A percentile compares a stretch with the other conserved stretches of the same genome.
Evolutionary conservation across 2,329 filamentous ascomycete species (phyloP).

Genomic region (Ciborinia camelliae): DNA sequence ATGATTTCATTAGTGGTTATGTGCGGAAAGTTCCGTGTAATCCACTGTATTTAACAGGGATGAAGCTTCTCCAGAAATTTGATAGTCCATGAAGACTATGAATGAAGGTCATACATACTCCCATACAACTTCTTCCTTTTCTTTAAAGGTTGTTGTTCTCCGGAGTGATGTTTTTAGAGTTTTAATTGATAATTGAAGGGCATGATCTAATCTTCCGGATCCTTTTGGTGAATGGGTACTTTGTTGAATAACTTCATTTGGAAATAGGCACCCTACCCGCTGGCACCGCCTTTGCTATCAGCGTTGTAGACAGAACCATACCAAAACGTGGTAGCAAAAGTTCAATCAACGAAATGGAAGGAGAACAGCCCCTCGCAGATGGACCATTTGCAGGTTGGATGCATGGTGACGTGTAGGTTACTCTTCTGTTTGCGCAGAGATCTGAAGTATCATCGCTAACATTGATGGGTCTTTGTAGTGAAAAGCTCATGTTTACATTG

Average conservation of each 20-base stretch:
- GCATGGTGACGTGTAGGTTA: slow-evolving; percentile 29
- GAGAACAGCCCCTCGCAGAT: not conserved
- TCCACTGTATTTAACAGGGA: not conserved
- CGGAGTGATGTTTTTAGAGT: not conserved
- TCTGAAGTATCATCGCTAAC: slow-evolving; percentile 17
- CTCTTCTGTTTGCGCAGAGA: not conserved
- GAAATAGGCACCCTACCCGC: not conserved
- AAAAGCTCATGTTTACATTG: slow-evolving; percentile 26
- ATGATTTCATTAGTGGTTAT: not conserved
- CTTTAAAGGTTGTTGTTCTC: not conserved
- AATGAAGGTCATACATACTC: no score
- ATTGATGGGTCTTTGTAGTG: slow-evolving; percentile 19
- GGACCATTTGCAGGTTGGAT: slow-evolving; percentile 27
- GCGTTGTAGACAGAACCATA: not conserved
- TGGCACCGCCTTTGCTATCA: not conserved
- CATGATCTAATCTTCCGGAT: not conserved
- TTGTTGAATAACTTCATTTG: not conserved
- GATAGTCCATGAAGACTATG: no score
- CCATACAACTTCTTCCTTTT: not conserved
- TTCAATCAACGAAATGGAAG: not conserved
- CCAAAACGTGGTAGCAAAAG: not conserved
- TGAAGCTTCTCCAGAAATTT: slow-evolving; percentile 14
- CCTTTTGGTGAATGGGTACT: not conserved
- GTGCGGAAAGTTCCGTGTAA: not conserved
- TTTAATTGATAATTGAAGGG: not conserved